Evolutionary conservation across 2,329 filamentous ascomycete species (phyloP).

Genomic region (Microdochium paspali): DNA sequence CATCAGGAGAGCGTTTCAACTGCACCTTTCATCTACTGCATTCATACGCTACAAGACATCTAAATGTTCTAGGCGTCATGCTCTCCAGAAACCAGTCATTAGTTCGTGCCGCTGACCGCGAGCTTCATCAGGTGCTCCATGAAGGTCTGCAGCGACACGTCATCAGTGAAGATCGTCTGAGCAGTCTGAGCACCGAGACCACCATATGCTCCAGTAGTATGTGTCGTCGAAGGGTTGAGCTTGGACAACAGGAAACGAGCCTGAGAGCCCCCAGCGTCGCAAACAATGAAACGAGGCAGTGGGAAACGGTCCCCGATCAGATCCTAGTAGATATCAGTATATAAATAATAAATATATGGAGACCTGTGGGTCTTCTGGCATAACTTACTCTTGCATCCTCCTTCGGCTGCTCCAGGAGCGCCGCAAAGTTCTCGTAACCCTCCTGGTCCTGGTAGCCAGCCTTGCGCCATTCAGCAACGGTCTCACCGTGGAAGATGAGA

Average conservation of each 20-base stretch:
- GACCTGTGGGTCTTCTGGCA: no score
- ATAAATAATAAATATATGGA: constrained; percentile 5
- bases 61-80: background rate
- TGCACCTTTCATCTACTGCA: background rate
- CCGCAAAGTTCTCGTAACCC: constrained; percentile 92
- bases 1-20: no score
- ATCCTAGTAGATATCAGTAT: constrained; percentile 47
- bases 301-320: constrained; percentile 96
- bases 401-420: constrained; percentile 83
- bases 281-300: constrained; percentile 96
- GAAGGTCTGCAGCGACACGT: constrained; percentile 95
- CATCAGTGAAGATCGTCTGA: constrained; percentile 98
- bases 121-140: constrained; percentile 99
- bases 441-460: constrained; percentile 97
- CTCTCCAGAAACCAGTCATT: constrained; percentile 8
- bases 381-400: constrained; percentile 81
- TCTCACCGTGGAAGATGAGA: constrained; percentile 97
- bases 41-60: background rate
- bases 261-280: constrained; percentile 95
- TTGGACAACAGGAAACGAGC: constrained; percentile 95
- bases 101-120: constrained; percentile 56
- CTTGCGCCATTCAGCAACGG: constrained; percentile 95
- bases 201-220: constrained; percentile 87
- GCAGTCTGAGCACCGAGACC: constrained; percentile 77
- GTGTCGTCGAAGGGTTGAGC: constrained; percentile 93